A percentile compares a stretch with the other conserved stretches of the same genome.
phyloP scores from a whole-genome alignment of 1,284 basidiomycete genomes.

The Polyporus tsugae region DNA sequence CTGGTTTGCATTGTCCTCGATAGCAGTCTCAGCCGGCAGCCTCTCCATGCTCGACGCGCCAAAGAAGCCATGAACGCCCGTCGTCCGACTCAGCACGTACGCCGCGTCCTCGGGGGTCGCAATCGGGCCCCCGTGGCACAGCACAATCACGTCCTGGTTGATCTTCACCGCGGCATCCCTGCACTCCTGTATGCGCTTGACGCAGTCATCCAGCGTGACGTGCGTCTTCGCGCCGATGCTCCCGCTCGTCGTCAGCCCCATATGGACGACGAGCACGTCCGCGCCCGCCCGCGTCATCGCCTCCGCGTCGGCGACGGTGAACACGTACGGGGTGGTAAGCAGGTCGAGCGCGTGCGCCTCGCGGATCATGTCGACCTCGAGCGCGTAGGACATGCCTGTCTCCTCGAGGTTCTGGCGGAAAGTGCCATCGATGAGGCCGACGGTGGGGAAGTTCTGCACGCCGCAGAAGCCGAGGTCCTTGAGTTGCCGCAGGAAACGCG shows the following conservation, averaged over 20 bases:
- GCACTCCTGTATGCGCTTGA: slow-evolving; percentile 34
- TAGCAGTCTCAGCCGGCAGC: slow-evolving; percentile 35
- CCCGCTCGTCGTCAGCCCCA: slow-evolving; percentile 38
- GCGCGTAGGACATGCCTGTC: slow-evolving; percentile 37
- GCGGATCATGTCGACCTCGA: slow-evolving; percentile 37
- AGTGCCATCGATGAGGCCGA: slow-evolving; percentile 36
- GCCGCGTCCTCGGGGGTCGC: slow-evolving; percentile 33
- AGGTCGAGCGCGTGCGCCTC: slow-evolving; percentile 35
- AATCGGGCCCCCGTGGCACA: slow-evolving; percentile 37
- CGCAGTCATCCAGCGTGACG: slow-evolving; percentile 36
- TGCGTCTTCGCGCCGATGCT: slow-evolving; percentile 36
- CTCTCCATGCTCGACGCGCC: slow-evolving; percentile 39
- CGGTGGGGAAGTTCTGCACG: slow-evolving; percentile 40
- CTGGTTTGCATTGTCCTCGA: slow-evolving; percentile 34
- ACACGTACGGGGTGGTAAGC: slow-evolving; percentile 37
- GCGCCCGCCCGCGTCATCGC: slow-evolving; percentile 36
- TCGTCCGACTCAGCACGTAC: slow-evolving; percentile 33
- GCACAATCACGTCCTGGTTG: slow-evolving; percentile 33
- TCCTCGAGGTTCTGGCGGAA: slow-evolving; percentile 38
- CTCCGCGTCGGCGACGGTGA: slow-evolving; percentile 32
- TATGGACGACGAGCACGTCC: slow-evolving; percentile 38
- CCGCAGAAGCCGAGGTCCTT: slow-evolving; percentile 36
- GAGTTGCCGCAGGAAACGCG: slow-evolving; percentile 36
- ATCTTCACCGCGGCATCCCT: slow-evolving; percentile 34
- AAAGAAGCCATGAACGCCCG: slow-evolving; percentile 37